phyloP scores from a whole-genome alignment of 2,329 filamentous ascomycete species.

The Diaporthe sp. region DNA sequence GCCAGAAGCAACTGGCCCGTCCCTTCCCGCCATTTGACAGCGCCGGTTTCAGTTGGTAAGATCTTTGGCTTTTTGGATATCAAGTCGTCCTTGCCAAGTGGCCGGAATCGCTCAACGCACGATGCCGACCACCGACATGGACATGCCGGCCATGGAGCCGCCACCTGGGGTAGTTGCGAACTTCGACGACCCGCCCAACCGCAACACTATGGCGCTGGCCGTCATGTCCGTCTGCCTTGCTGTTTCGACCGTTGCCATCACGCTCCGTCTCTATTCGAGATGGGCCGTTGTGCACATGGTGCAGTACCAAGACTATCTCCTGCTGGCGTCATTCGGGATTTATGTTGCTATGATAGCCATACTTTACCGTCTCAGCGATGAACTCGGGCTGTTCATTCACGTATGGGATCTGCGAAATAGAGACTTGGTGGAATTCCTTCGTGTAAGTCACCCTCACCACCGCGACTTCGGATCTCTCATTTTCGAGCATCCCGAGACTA shows the following conservation, averaged over 20 bases:
- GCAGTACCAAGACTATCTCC: constrained; percentile 8
- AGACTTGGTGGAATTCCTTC: not conserved
- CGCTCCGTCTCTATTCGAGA: not conserved
- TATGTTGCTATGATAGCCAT: not conserved
- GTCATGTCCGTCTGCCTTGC: not conserved
- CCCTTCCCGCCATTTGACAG: not conserved
- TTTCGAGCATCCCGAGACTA: not conserved
- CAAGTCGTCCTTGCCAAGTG: not conserved
- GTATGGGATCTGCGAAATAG: not conserved
- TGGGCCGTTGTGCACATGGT: not conserved
- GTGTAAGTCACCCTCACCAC: not conserved
- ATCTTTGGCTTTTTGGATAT: no score
- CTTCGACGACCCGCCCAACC: not conserved
- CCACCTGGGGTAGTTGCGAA: not conserved
- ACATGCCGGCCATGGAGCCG: not conserved
- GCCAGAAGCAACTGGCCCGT: not conserved
- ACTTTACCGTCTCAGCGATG: not conserved
- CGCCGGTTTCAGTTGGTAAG: not conserved
- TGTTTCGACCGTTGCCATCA: not conserved
- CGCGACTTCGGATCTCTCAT: no score
- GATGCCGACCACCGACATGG: not conserved
- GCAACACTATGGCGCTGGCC: not conserved
- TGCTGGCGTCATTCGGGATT: not conserved
- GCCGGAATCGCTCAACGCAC: not conserved
- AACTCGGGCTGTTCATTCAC: not conserved